Percentiles rank a stretch among this genome's conserved stretches.
These are phyloP conservation scores for Purshia tridentata DNA, from an alignment of 306 rosid species.

Conservation along the genomic window DNA sequence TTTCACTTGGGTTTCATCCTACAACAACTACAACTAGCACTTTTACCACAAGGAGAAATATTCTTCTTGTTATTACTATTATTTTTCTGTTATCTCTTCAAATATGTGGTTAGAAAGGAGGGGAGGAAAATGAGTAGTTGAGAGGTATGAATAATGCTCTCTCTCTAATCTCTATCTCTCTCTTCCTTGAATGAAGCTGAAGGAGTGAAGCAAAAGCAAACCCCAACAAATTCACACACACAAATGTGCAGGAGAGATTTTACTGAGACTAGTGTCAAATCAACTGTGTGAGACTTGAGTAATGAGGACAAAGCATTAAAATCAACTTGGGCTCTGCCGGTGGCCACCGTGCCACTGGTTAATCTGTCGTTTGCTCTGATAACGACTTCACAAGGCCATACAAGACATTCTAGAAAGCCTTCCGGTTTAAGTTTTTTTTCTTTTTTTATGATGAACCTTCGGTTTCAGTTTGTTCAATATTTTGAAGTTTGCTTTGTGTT, in stretches of 20 bases:
- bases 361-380: no score
- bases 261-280: background rate
- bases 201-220: background rate
- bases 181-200: background rate
- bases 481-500: no score
- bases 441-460: no score
- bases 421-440: no score
- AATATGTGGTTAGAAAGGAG: constrained; percentile 16
- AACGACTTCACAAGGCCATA: no score
- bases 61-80: background rate
- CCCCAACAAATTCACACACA: background rate
- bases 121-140: constrained; percentile 8
- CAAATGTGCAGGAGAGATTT: constrained; percentile 1
- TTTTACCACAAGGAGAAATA: no score
- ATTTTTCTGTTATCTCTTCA: background rate
- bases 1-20: background rate
- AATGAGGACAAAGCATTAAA: background rate
- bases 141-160: constrained; percentile 9
- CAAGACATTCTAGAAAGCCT: no score
- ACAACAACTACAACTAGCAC: background rate
- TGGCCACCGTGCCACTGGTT: background rate
- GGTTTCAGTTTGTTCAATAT: no score
- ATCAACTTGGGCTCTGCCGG: background rate
- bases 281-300: background rate
- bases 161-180: constrained; percentile 9